Evolutionary conservation across 768 basidiomycete genomes (phyloP), one percentile per base, ranked within the genome.

Genomic region (Tylopilus cervinicoccineus): DNA sequence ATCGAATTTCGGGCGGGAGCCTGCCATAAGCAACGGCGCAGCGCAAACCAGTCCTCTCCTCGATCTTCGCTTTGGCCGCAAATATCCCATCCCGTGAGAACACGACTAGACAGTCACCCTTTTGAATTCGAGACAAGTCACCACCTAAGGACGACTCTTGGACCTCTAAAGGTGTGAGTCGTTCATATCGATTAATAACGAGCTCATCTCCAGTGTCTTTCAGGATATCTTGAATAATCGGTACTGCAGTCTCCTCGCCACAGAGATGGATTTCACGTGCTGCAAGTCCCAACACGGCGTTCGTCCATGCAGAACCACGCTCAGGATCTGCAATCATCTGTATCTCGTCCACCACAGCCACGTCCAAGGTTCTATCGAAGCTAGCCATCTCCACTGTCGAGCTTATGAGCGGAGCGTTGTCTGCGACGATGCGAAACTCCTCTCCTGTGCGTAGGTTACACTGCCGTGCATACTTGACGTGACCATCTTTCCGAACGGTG

Each of bases 311-410:
- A 22, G 70, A 72, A 0, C 96, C 95, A 14, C 96, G 82, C 4
- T 81, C 72, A 0, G 74, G 67, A 64, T 97, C 92, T 0, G 79
- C 79, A 16, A 98, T 80, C 87, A 98, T 88, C 71, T 98, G 96
- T 40, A 99, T 97, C 71, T 98, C 95, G 65, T 97, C 96, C 38
- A 99, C 75, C 38, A 99, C 93, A 0, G 84, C 93, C 20, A 98
- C 92, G 43, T 95, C 91, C 46, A 70, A 72, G 4, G 51, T 50
- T 16, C 40, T 53, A 2, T 54, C 52, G 10, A 72, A 54, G 6
- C 75, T 71, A 28, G 88, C 65, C 94, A 98, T 99, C 74, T 99
- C 96, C 56, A 97, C 86, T 3, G 96, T 99, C 64, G 89, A 93
- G 61, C 84, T 85, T n/a, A 75, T 49, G 31, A 96, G 65, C 0